Conservation (phyloP, 2,329 filamentous ascomycete genomes). For the Talaromyces sp. region DNA sequence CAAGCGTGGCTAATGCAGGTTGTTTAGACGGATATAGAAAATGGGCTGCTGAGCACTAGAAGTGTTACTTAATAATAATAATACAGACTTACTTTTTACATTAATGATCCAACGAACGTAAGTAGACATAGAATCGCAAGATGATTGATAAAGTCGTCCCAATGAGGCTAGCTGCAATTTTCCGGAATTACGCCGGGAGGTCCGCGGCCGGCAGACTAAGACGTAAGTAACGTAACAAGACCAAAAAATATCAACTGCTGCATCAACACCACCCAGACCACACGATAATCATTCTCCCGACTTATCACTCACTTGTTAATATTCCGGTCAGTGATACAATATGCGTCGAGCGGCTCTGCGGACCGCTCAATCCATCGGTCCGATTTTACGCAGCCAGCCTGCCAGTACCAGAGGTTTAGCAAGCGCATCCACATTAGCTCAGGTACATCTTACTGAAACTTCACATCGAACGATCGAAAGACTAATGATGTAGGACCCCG, state of each 20-base stretch:
- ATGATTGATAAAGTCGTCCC: not conserved
- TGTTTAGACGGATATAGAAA: slow-evolving; percentile 82
- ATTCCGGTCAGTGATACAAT: not conserved
- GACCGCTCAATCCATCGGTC: slow-evolving; percentile 39
- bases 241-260: slow-evolving; percentile 4
- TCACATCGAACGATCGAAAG: not conserved
- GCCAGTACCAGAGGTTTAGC: slow-evolving; percentile 36
- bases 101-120: not conserved
- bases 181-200: not conserved
- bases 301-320: not conserved
- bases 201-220: slow-evolving; percentile 5
- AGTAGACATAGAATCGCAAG: not conserved
- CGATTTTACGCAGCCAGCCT: slow-evolving; percentile 33
- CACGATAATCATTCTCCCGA: not conserved
- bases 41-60: slow-evolving; percentile 62
- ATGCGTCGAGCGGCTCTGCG: slow-evolving; percentile 43
- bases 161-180: slow-evolving; percentile 4
- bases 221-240: slow-evolving; percentile 3
- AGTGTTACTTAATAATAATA: not conserved
- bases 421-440: slow-evolving; percentile 31
- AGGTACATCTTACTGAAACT: slow-evolving; percentile 27
- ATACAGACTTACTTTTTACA: not conserved
- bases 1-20: slow-evolving; percentile 87
- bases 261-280: not conserved
- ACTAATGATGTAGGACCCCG: slow-evolving; percentile 61